Evolutionary conservation across 352 stramenopile species (phyloP), one percentile per base, ranked within the genome.

Genomic region (Phytophthora macrochlamydospora): DNA sequence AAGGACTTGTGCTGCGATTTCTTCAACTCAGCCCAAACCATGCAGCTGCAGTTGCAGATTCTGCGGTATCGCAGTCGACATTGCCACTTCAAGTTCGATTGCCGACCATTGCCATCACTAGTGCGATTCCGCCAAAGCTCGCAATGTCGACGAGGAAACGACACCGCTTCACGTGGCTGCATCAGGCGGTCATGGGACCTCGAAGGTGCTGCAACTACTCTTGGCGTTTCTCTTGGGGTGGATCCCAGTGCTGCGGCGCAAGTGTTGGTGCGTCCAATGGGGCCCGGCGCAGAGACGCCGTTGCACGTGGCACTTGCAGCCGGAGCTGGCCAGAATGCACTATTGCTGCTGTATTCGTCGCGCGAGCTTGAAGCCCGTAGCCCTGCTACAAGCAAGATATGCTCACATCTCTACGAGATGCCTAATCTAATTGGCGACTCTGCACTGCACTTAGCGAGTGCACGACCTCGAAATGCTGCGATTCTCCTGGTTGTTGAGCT

Each of bases 381-480:
- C 53, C 44, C 56, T 50, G 8, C 29, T 7, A 58, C 62, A 3
- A 51, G 62, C 9, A 52, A 56, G 53, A 40, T 67, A 14, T 80
- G 59, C 64, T 37, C 40, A n/a, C 61, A 66, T 45, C 59, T 70
- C 7, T 60, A 76, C 30, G 62, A 79, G 28, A 71, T 64, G 7
- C 62, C 63, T 7, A 78, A 69, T 3, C 65, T 64, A 28, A 54
- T 56, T 4, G 79, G 73, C 2, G 73, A 77, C 32, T 76, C 81
- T 1, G 65, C 83, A 7, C 62, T 94, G 37, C 83, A 92, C 55
- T 48, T 91, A 12, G 80, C 83, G 7, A 83, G 76, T 31, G 49
- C 64, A 18, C 76, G 64, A 46, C 79, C 83, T 14, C 62, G 64
- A 24, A 74, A 61, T 44, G 18, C 62, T 3, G 51, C 56, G 18